Evolutionary conservation across 495 filamentous ascomycete species (phyloP).

Genomic region (Penicillium verhagenii): DNA sequence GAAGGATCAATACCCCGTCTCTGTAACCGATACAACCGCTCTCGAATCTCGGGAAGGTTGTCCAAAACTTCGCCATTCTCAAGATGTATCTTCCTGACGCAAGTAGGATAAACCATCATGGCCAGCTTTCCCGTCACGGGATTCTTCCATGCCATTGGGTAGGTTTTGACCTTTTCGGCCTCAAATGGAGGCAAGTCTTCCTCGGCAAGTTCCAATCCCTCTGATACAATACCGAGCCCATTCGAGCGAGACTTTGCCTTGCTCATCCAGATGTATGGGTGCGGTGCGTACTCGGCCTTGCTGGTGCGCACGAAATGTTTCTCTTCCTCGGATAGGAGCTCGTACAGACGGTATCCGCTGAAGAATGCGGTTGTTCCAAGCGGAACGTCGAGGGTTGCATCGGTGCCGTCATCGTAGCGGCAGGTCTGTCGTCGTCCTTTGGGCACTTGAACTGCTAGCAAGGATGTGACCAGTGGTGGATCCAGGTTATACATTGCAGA

Average conservation of each 20-base stretch:
- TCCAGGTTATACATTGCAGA: conserved; percentile 70
- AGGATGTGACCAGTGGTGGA: conserved; percentile 62
- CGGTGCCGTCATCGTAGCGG: conserved; percentile 65
- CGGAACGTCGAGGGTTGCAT: conserved; percentile 61
- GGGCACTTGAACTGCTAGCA: conserved; percentile 64
- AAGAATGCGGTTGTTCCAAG: conserved; percentile 71
- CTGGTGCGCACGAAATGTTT: conserved; percentile 60
- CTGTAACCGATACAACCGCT: conserved; percentile 61
- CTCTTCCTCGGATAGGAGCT: conserved; percentile 56
- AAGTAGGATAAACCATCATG: conserved; percentile 64
- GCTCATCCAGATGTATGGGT: conserved; percentile 75
- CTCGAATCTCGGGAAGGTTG: conserved; percentile 57
- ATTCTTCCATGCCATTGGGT: conserved; percentile 70
- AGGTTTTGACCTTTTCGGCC: conserved; percentile 56
- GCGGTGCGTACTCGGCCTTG: conserved; percentile 64
- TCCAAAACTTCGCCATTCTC: conserved; percentile 60
- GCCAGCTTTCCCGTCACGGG: conserved; percentile 61
- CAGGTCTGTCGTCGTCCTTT: conserved; percentile 58
- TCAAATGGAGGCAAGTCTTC: conserved; percentile 61
- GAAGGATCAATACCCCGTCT: conserved; percentile 61
- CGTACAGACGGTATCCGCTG: conserved; percentile 60
- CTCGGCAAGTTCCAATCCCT: conserved; percentile 51
- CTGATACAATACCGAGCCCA: conserved; percentile 62
- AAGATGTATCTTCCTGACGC: conserved; percentile 60
- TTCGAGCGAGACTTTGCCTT: conserved; percentile 57